Percentiles rank a stretch among this genome's conserved stretches.
Conservation (phyloP, 345 rosid genomes). For the Populus simonii region DNA sequence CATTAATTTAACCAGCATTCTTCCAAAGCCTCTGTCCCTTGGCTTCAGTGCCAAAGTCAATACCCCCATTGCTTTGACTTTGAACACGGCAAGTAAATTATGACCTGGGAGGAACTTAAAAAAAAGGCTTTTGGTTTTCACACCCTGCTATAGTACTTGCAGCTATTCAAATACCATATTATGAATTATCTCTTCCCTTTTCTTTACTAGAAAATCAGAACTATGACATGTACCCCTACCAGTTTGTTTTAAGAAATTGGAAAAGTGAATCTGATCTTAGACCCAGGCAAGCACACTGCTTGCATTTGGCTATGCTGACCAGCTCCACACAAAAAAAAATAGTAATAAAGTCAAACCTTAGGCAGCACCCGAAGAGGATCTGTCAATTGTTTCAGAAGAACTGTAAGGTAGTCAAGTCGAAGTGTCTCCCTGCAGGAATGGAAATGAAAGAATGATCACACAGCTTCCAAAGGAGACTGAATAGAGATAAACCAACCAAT, state of each 20-base stretch:
- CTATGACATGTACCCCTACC: background rate
- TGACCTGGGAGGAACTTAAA: too few relatives aligned
- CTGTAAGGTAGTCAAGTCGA: conserved; percentile 72
- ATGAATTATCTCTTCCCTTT: too few relatives aligned
- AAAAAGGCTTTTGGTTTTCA: too few relatives aligned
- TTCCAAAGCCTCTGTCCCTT: too few relatives aligned
- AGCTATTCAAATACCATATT: too few relatives aligned
- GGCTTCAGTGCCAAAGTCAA: too few relatives aligned
- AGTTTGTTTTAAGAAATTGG: background rate
- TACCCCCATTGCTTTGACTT: too few relatives aligned
- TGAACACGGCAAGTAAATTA: too few relatives aligned
- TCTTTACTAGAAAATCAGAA: background rate
- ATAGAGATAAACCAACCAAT: background rate
- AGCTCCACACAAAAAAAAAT: background rate
- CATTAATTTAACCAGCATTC: too few relatives aligned
- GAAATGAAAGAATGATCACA: conserved; percentile 12
- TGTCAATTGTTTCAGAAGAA: conserved; percentile 66
- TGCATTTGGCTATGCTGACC: background rate
- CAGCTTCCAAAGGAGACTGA: conserved; percentile 4
- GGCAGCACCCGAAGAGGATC: conserved; percentile 72
- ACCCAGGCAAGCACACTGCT: background rate
- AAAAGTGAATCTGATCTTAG: background rate
- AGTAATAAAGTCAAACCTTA: conserved; percentile 50
- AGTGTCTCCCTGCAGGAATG: conserved; percentile 56
- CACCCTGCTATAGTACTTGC: too few relatives aligned